Conservation (phyloP, 352 stramenopile genomes). For the Globisporangium heterothallicum region DNA sequence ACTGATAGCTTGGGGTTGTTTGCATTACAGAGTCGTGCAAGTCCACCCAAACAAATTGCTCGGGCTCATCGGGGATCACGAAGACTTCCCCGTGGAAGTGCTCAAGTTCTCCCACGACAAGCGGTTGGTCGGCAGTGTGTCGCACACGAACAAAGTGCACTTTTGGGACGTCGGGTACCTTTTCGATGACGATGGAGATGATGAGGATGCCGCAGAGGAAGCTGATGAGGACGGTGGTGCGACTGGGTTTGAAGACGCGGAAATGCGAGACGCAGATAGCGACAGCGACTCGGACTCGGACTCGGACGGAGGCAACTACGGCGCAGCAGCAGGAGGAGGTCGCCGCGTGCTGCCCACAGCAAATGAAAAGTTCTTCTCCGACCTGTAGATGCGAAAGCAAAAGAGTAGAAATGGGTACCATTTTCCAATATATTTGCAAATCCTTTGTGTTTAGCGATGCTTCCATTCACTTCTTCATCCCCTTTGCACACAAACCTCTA, state of each 20-base stretch:
- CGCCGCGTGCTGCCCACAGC: slow-evolving; percentile 57
- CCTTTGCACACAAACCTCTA: not conserved
- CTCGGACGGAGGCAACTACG: slow-evolving; percentile 37
- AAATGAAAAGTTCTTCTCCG: slow-evolving; percentile 81
- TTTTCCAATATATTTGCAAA: slow-evolving; percentile 1
- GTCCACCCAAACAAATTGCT: slow-evolving; percentile 95
- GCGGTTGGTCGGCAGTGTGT: slow-evolving; percentile 90
- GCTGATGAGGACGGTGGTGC: slow-evolving; percentile 48
- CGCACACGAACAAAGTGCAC: slow-evolving; percentile 92
- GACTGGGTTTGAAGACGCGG: slow-evolving; percentile 32
- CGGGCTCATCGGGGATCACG: slow-evolving; percentile 93
- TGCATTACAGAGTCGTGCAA: slow-evolving; percentile 78
- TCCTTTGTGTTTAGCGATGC: not conserved
- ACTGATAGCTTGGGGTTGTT: slow-evolving; percentile 1
- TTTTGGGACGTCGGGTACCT: slow-evolving; percentile 95
- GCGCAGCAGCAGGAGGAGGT: slow-evolving; percentile 17
- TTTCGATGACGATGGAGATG: slow-evolving; percentile 83
- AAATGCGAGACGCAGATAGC: slow-evolving; percentile 87
- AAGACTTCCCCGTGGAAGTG: slow-evolving; percentile 94
- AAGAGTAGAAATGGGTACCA: not conserved
- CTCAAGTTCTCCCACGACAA: slow-evolving; percentile 85
- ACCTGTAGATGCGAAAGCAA: slow-evolving; percentile 39
- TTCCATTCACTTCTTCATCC: not conserved
- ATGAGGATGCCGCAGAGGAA: slow-evolving; percentile 59
- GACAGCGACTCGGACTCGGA: slow-evolving; percentile 57